Percentiles rank a stretch among this genome's conserved stretches.
Evolutionary conservation across 2,329 filamentous ascomycete genomes (phyloP).

Genomic region (Colletotrichum coccodes): DNA sequence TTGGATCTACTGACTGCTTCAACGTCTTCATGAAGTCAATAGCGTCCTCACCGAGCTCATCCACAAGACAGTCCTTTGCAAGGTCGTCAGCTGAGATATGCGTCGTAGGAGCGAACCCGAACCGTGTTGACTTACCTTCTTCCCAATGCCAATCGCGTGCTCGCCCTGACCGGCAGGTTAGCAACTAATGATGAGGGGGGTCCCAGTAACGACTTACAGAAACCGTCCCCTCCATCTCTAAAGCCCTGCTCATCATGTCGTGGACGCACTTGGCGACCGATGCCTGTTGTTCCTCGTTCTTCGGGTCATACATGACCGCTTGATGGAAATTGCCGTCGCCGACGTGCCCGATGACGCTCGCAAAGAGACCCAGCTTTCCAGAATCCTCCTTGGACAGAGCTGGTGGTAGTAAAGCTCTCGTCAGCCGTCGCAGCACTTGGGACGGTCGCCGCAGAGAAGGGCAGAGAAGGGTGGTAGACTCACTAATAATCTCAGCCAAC

Average conservation of each 20-base stretch:
- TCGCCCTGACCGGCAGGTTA: slow-evolving; percentile 57
- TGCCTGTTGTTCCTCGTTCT: slow-evolving; percentile 62
- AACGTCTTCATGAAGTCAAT: slow-evolving; percentile 75
- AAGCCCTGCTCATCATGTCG: slow-evolving; percentile 75
- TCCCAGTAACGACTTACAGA: slow-evolving; percentile 53
- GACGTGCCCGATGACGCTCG: slow-evolving; percentile 77
- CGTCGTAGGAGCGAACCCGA: neutral
- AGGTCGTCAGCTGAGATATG: neutral
- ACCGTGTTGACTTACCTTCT: slow-evolving; percentile 72
- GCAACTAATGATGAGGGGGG: neutral
- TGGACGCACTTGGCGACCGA: slow-evolving; percentile 69
- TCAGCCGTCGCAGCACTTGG: neutral
- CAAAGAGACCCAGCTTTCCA: slow-evolving; percentile 68
- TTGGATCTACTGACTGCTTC: slow-evolving; percentile 71
- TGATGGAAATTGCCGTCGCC: slow-evolving; percentile 81
- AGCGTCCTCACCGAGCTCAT: slow-evolving; percentile 71
- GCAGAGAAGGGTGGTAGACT: slow-evolving; percentile 10
- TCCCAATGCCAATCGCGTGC: slow-evolving; percentile 77
- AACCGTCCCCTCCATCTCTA: slow-evolving; percentile 77
- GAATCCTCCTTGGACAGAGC: slow-evolving; percentile 76
- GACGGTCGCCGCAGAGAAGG: neutral
- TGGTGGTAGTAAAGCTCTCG: neutral
- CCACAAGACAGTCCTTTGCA: slow-evolving; percentile 60
- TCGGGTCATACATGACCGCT: slow-evolving; percentile 51
- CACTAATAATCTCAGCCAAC: slow-evolving; percentile 74